Base-by-base conservation (phyloP, 2,329 filamentous ascomycete species). In the Scedosporium apiospermum region DNA sequence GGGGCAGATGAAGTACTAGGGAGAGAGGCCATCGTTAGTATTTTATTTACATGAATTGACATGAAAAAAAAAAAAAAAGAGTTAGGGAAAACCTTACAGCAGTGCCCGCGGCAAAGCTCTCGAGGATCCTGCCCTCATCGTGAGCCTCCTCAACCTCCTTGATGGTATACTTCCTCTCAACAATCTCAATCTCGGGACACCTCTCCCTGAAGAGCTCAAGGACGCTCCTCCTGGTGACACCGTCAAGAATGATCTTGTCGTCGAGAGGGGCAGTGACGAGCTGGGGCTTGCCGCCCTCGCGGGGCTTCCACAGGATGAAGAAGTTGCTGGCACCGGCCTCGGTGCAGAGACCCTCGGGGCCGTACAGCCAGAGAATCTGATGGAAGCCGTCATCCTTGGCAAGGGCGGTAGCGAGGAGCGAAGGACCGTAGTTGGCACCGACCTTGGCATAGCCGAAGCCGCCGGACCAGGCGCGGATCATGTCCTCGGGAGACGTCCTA, bases 291-390 rank as follows among this genome's bases (percentile, higher is more conserved):
- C 83, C 86, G 0, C 73, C 75, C 68, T 87, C 82, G 71, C 80
- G 83, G 57, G 81, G 83, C 71, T 80, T 82, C 90, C 89, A 92
- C 12, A 96, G 79, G 6, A 96, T 80, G 71, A 97, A 96, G 77
- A 96, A 96, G 77, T 97, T 97, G 70, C 86, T 90, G 12, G 91
- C 93, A 4, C 93, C 93, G 2, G 93, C 93, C 78, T 97, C 93
- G 2, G 93, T 97, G 66, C 96, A 92, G 71, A 85, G 84, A 61
- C 84, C 84, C 68, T 93, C 82, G 49, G 84, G 75, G 1, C 91
- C 91, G 70, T 96, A 95, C 60, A 97, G 82, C 93, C 93, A 97
- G n/a, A 97, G 82, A 63, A 97, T 88, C 80, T 97, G 93, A 71
- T 93, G 85, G 75, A 86, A 97, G 0, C 93, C 93, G 49, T 83